Evolutionary conservation across 371 early-diverging fungal species (phyloP).

Genomic region (Mortierella sp.): DNA sequence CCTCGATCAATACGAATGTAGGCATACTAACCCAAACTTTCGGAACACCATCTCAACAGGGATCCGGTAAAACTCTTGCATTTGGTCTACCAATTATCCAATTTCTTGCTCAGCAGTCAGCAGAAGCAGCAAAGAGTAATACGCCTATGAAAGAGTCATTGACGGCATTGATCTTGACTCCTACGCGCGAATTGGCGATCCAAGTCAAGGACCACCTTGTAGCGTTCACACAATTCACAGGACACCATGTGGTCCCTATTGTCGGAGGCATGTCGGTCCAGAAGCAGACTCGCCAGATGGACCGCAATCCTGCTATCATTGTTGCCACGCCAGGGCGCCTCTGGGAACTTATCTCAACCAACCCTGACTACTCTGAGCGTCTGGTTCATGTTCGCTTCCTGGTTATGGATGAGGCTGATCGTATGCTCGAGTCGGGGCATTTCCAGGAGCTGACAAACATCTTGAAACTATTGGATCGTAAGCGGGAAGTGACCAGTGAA

Average conservation of each 20-base stretch:
- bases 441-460: slow-evolving; percentile 82
- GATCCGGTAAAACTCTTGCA: slow-evolving; percentile 95
- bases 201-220: slow-evolving; percentile 86
- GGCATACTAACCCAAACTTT: background rate
- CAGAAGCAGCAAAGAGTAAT: slow-evolving; percentile 40
- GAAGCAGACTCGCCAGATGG: slow-evolving; percentile 87
- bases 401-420: slow-evolving; percentile 98
- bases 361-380: slow-evolving; percentile 63
- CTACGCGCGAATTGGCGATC: slow-evolving; percentile 93
- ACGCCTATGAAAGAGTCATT: slow-evolving; percentile 49
- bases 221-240: slow-evolving; percentile 66
- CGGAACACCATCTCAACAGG: slow-evolving; percentile 52
- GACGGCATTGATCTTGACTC: slow-evolving; percentile 79
- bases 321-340: slow-evolving; percentile 99
- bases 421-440: slow-evolving; percentile 94
- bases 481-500: slow-evolving; percentile 57
- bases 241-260: slow-evolving; percentile 67
- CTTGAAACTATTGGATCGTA: slow-evolving; percentile 64
- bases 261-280: slow-evolving; percentile 95
- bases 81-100: slow-evolving; percentile 91
- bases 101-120: slow-evolving; percentile 59
- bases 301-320: slow-evolving; percentile 82
- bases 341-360: slow-evolving; percentile 86
- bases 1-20: background rate
- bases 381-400: slow-evolving; percentile 70